Base-by-base conservation (phyloP, 225 moss, liverwort and hornwort genomes). In the Antitrichia curtipendula region DNA sequence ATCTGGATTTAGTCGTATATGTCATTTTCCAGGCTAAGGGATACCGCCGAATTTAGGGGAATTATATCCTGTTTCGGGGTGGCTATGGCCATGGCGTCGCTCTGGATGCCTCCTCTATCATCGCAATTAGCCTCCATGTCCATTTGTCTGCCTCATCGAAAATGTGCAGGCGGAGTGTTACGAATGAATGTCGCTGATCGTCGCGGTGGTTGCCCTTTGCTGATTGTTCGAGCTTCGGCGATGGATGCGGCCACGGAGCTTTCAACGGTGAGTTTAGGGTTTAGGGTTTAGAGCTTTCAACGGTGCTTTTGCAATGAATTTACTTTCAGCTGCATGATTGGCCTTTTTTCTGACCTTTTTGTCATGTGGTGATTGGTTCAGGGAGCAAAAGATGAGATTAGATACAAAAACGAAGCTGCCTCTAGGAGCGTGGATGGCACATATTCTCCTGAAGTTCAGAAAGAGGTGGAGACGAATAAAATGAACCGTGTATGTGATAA, bases 401-500 rank as follows among this genome's bases (percentile, higher is more conserved):
- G 75, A 31, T 53, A 52, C 43, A 54, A 41, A 56, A 88, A 60
- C 23, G 91, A 85, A 77, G 77, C 82, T 70, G 82, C 84, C 38
- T 74, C 38, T 36, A 57, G 75, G 69, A 75, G 75, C 61, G 34
- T 54, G 80, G 86, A 86, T 72, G 58, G 36, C 79, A 28, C 29
- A 78, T 38, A 21, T 85, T 63, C 85, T 63, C 50, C 43, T 90
- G 81, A 85, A 75, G 43, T 18, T 86, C 89, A 84, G 75, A 88
- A 87, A 65, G 90, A 56, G 82, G 52, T 36, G 17, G 78, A 92
- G 85, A 59, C 38, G 60, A 86, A 45, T 54, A 89, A 78, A 71
- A 85, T 92, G 90, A 87, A 87, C 60, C 92, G 92, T 78, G 58
- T 89, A 27, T 92, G 90, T 87, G 92, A 92, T 85, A 92, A 90